phyloP scores from a whole-genome alignment of 1,139 yeast genomes.

The Meyerozyma athensensis region DNA sequence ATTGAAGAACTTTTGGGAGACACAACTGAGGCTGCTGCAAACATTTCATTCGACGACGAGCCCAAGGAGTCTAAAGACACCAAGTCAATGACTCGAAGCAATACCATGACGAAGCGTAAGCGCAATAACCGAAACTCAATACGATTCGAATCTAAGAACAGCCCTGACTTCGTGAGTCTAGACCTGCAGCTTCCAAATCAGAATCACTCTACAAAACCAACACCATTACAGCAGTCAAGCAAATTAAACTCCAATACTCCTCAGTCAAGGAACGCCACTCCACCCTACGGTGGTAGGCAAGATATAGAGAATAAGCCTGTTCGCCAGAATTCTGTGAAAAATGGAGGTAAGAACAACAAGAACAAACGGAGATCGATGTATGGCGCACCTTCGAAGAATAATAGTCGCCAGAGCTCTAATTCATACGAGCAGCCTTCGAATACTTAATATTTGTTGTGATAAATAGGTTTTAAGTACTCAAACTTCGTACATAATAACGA shows the following conservation, averaged over 20 bases:
- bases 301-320: background rate
- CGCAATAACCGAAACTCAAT: slow-evolving; percentile 31
- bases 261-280: slow-evolving; percentile 1
- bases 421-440: background rate
- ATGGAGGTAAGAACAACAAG: slow-evolving; percentile 12
- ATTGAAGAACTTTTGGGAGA: slow-evolving; percentile 32
- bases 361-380: slow-evolving; percentile 20
- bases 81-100: slow-evolving; percentile 20
- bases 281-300: background rate
- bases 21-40: slow-evolving; percentile 30
- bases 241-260: background rate
- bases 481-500: background rate
- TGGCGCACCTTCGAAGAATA: slow-evolving; percentile 7
- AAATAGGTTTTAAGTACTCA: background rate
- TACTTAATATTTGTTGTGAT: background rate
- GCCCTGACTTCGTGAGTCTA: slow-evolving; percentile 16
- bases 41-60: slow-evolving; percentile 33
- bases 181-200: slow-evolving; percentile 7
- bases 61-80: slow-evolving; percentile 10
- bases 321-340: slow-evolving; percentile 13
- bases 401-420: background rate
- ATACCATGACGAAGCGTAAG: slow-evolving; percentile 24
- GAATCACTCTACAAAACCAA: slow-evolving; percentile 7
- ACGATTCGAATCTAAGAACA: slow-evolving; percentile 22
- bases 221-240: slow-evolving; percentile 3